Percentiles rank a stretch among this genome's conserved stretches.
These are phyloP conservation scores for Claviceps quebecensis DNA, from an alignment of 2,329 filamentous ascomycete species.

Conservation along the genomic window DNA sequence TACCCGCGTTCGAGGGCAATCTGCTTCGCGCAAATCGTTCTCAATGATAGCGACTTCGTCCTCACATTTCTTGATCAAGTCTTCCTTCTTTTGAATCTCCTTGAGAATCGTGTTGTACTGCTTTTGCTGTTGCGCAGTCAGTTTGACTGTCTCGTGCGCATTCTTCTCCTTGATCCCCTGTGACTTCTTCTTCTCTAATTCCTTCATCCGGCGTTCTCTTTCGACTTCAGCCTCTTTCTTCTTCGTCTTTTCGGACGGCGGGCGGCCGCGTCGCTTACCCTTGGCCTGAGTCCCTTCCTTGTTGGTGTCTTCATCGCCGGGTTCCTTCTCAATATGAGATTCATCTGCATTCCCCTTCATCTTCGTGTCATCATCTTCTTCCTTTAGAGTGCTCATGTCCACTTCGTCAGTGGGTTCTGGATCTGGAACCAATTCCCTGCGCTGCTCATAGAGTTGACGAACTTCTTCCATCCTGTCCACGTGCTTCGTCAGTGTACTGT, in stretches of 20 bases:
- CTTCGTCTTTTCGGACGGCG: conserved; percentile 48
- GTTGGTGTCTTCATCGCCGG: conserved; percentile 54
- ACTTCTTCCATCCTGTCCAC: conserved; percentile 51
- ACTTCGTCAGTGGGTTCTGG: conserved; percentile 52
- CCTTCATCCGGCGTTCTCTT: conserved; percentile 57
- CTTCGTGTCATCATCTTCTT: conserved; percentile 44
- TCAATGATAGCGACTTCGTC: conserved; percentile 75
- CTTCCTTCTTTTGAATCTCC: conserved; percentile 79
- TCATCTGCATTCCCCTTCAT: conserved; percentile 49
- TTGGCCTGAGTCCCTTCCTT: conserved; percentile 49
- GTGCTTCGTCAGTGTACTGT: not conserved
- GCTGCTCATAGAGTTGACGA: conserved; percentile 55
- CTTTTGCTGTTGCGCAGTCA: conserved; percentile 62
- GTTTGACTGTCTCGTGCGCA: conserved; percentile 51
- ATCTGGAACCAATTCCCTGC: conserved; percentile 59
- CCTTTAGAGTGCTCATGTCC: conserved; percentile 28
- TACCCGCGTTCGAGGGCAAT: conserved; percentile 79
- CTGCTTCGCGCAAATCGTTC: conserved; percentile 83
- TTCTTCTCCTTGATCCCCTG: conserved; percentile 37
- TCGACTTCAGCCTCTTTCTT: conserved; percentile 47
- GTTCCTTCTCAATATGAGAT: conserved; percentile 37
- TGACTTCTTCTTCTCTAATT: conserved; percentile 48
- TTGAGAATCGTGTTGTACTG: conserved; percentile 78
- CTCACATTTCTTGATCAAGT: conserved; percentile 66
- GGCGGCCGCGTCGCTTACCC: conserved; percentile 43